A percentile compares a stretch with the other conserved stretches of the same genome.
phyloP scores from a whole-genome alignment of 768 basidiomycete species.

The Cyclocybe aegerita region DNA sequence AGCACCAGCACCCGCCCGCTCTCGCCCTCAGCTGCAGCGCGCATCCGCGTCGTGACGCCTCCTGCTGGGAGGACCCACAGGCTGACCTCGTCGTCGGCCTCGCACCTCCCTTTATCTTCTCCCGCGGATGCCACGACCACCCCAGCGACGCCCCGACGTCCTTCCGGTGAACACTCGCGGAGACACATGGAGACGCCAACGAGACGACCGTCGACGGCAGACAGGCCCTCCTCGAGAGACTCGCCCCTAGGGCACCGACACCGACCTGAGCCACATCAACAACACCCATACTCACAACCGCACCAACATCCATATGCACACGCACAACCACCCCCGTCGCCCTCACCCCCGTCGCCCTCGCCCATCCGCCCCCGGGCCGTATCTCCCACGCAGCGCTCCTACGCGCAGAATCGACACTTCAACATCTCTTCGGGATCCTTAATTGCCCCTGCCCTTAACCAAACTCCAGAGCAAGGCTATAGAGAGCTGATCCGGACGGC shows the following conservation, averaged over 20 bases:
- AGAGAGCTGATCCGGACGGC: constrained; percentile 64
- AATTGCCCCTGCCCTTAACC: constrained; percentile 2
- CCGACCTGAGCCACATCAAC: constrained; percentile 28
- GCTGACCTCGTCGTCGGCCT: constrained; percentile 14
- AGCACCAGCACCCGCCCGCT: constrained; percentile 2
- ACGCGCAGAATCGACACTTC: constrained; percentile 53
- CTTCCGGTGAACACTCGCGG: neutral
- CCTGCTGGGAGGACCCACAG: neutral
- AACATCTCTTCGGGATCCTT: constrained; percentile 64
- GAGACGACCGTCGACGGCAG: neutral
- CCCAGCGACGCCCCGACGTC: constrained; percentile 10
- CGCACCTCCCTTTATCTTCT: constrained; percentile 13
- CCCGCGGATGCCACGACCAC: constrained; percentile 9
- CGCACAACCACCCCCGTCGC: too few species aligned
- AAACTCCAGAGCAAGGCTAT: neutral
- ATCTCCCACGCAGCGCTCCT: constrained; percentile 48
- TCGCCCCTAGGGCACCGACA: neutral
- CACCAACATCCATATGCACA: constrained; percentile 5
- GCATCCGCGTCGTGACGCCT: constrained; percentile 4
- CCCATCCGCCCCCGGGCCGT: constrained; percentile 43
- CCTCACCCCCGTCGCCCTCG: constrained; percentile 26
- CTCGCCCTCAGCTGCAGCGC: constrained; percentile 2
- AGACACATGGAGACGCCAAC: neutral
- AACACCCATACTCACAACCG: constrained; percentile 36
- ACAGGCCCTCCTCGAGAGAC: neutral